These are phyloP conservation scores for Nemania serpens DNA, from an alignment of 2,329 filamentous ascomycete species.

Conservation along the genomic window DNA sequence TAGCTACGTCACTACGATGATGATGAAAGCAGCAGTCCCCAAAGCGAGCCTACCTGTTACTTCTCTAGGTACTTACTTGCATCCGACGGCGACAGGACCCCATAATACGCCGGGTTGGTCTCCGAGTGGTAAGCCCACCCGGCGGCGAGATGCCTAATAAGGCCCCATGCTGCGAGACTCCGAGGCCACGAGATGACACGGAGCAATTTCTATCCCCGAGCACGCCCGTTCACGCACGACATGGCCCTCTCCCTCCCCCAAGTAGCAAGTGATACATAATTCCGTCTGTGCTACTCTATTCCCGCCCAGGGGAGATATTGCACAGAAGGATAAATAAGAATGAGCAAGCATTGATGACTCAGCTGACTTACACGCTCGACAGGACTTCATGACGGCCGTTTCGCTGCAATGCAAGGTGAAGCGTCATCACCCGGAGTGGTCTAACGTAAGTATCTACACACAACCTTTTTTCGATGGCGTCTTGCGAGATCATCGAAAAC, in stretches of 20 bases:
- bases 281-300: not conserved
- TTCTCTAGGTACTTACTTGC: not conserved
- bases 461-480: constrained; percentile 6
- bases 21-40: constrained; percentile 16
- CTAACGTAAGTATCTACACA: constrained; percentile 58
- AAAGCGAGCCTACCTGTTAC: not conserved
- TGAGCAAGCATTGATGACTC: constrained; percentile 1
- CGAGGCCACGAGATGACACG: constrained; percentile 17
- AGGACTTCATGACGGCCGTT: constrained; percentile 78
- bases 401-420: constrained; percentile 68
- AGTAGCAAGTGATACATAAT: not conserved
- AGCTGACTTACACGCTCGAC: constrained; percentile 29
- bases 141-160: constrained; percentile 24
- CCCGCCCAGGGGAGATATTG: constrained; percentile 1
- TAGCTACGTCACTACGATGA: constrained; percentile 10
- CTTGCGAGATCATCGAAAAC: constrained; percentile 9
- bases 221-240: not conserved
- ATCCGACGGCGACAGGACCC: constrained; percentile 16
- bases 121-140: constrained; percentile 21
- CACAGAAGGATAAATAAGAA: constrained; percentile 1
- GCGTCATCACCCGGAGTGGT: constrained; percentile 79
- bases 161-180: constrained; percentile 24
- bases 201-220: constrained; percentile 8
- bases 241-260: not conserved
- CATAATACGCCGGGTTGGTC: constrained; percentile 21